These are phyloP conservation scores for Ophiosphaerella narmari DNA, from an alignment of 2,329 filamentous ascomycete species.

Conservation along the genomic window DNA sequence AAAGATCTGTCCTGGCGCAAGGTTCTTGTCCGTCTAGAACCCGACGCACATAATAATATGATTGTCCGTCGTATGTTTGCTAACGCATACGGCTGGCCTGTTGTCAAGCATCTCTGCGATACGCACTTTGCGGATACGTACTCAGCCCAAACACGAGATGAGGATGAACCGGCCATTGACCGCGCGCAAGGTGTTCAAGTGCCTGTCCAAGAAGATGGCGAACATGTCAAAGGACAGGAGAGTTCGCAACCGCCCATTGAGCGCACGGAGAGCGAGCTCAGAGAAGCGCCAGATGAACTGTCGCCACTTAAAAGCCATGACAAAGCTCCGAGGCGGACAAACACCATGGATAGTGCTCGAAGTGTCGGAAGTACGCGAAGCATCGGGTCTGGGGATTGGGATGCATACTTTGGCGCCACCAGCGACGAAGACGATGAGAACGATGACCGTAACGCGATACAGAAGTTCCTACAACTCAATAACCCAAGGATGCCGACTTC, in stretches of 20 bases:
- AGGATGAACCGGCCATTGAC: conserved; percentile 69
- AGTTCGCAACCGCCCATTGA: conserved; percentile 41
- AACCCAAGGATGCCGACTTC: conserved; percentile 23
- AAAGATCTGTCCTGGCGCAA: conserved; percentile 92
- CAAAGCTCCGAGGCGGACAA: conserved; percentile 23
- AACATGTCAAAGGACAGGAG: conserved; percentile 63
- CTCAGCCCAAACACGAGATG: conserved; percentile 67
- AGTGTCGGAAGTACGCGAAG: conserved; percentile 43
- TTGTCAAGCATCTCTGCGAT: conserved; percentile 91
- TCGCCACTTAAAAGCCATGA: conserved; percentile 35
- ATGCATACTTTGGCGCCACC: conserved; percentile 56
- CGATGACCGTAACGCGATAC: conserved; percentile 44
- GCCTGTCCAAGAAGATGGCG: conserved; percentile 65
- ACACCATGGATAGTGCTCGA: conserved; percentile 32
- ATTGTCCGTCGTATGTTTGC: conserved; percentile 95
- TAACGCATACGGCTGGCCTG: conserved; percentile 97
- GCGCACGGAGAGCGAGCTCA: conserved; percentile 53
- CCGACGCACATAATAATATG: conserved; percentile 98
- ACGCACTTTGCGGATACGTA: conserved; percentile 86
- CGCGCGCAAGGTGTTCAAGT: conserved; percentile 66
- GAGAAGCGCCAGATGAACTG: conserved; percentile 53
- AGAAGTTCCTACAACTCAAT: conserved; percentile 42
- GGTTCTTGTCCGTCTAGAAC: conserved; percentile 91
- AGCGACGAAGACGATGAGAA: conserved; percentile 53
- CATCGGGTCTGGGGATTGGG: conserved; percentile 53